Percentiles rank a stretch among this genome's conserved stretches.
Conservation (phyloP, 2,329 filamentous ascomycete genomes). For the Metarhizium rileyi region DNA sequence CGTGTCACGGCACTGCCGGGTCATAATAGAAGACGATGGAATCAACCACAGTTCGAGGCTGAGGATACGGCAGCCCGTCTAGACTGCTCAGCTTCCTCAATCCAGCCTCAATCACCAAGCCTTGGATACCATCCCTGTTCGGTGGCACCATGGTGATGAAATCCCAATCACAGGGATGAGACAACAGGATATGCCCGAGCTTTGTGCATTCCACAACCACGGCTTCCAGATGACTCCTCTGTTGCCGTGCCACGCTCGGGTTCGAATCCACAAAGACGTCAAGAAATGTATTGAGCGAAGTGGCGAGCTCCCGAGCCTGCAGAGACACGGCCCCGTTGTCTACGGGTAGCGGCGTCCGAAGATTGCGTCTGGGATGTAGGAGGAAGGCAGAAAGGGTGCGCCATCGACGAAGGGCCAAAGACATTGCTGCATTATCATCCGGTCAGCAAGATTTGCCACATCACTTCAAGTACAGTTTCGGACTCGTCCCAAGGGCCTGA, state of each 20-base stretch:
- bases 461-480: too few relatives aligned
- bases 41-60: slow-evolving; percentile 14
- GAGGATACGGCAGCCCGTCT: slow-evolving; percentile 15
- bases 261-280: slow-evolving; percentile 18
- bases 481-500: too few relatives aligned
- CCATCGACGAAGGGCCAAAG: slow-evolving; percentile 30
- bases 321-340: slow-evolving; percentile 18
- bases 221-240: slow-evolving; percentile 18
- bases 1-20: too few relatives aligned
- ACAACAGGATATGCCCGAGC: slow-evolving; percentile 32
- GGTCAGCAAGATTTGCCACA: too few relatives aligned
- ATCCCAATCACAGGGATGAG: slow-evolving; percentile 30
- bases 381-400: slow-evolving; percentile 32
- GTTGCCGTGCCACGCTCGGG: not conserved
- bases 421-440: slow-evolving; percentile 3
- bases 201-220: slow-evolving; percentile 30
- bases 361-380: slow-evolving; percentile 27
- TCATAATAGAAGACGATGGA: not conserved
- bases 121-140: not conserved
- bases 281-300: slow-evolving; percentile 12
- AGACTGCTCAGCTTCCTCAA: slow-evolving; percentile 18
- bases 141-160: slow-evolving; percentile 16
- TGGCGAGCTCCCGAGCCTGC: slow-evolving; percentile 20
- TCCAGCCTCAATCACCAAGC: slow-evolving; percentile 19
- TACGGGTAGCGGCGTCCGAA: slow-evolving; percentile 24